phyloP scores from a whole-genome alignment of 805 yeast genomes.

The Starmerella sirachaensis region DNA sequence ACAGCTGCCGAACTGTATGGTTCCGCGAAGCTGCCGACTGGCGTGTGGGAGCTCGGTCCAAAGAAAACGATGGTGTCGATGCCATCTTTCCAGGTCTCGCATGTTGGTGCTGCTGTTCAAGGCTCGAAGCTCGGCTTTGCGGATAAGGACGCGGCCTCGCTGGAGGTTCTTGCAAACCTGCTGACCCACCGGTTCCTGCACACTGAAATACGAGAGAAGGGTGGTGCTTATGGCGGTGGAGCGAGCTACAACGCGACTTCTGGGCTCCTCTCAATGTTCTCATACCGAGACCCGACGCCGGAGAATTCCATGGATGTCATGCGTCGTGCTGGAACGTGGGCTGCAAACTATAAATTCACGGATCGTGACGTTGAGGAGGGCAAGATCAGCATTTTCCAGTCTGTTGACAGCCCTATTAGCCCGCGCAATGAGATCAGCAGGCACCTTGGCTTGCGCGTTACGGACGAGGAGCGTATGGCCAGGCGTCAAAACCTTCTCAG shows the following conservation, averaged over 20 bases:
- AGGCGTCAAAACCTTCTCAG: slow-evolving; percentile 66
- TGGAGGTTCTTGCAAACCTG: slow-evolving; percentile 71
- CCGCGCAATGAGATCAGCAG: slow-evolving; percentile 65
- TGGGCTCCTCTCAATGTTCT: slow-evolving; percentile 70
- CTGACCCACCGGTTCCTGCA: slow-evolving; percentile 76
- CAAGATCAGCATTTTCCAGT: slow-evolving; percentile 80
- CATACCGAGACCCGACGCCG: slow-evolving; percentile 91
- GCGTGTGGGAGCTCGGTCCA: slow-evolving; percentile 11
- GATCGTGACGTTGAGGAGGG: slow-evolving; percentile 72
- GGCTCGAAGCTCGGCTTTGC: slow-evolving; percentile 51
- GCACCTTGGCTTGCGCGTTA: slow-evolving; percentile 54
- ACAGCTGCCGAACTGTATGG: slow-evolving; percentile 2
- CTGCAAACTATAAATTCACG: slow-evolving; percentile 41
- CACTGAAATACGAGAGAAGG: slow-evolving; percentile 82
- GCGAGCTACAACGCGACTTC: slow-evolving; percentile 69
- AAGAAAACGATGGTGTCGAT: slow-evolving; percentile 45
- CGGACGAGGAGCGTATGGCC: slow-evolving; percentile 65
- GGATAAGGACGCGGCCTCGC: slow-evolving; percentile 66
- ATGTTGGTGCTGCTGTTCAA: slow-evolving; percentile 52
- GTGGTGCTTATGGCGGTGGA: slow-evolving; percentile 98
- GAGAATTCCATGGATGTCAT: slow-evolving; percentile 53
- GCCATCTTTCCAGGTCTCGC: slow-evolving; percentile 75
- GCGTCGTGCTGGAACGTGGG: slow-evolving; percentile 39
- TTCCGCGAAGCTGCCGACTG: slow-evolving; percentile 1
- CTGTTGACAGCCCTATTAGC: slow-evolving; percentile 79